These are phyloP conservation scores for Alloteropsis semialata DNA, from an alignment of 176 grass and related monocot species.

Conservation along the genomic window DNA sequence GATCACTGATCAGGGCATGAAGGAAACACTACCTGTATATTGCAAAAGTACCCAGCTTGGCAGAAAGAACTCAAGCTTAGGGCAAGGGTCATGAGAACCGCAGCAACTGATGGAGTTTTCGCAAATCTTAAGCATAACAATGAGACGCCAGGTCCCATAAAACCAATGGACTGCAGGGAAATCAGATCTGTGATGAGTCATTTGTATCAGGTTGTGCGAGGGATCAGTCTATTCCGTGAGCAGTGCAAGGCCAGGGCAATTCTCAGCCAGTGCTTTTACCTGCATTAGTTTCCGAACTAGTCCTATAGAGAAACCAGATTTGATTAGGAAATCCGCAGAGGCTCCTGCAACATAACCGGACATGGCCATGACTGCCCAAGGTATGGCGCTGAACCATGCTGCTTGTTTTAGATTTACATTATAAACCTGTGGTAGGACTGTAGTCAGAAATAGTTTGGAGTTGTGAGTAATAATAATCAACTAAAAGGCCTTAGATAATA, in stretches of 20 bases:
- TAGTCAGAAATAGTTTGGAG: constrained; percentile 12
- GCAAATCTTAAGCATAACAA: constrained; percentile 79
- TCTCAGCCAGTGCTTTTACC: constrained; percentile 34
- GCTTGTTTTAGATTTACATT: constrained; percentile 96
- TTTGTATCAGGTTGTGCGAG: constrained; percentile 6
- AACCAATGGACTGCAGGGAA: constrained; percentile 80
- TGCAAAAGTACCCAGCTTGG: constrained; percentile 92
- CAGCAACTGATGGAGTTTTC: constrained; percentile 60
- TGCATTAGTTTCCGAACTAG: constrained; percentile 86
- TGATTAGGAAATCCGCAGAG: constrained; percentile 85
- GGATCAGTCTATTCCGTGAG: neutral
- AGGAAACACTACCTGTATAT: constrained; percentile 67
- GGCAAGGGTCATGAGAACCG: constrained; percentile 72
- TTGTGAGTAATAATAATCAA: neutral
- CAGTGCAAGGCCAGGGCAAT: neutral
- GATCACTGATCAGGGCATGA: constrained; percentile 11
- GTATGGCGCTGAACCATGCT: constrained; percentile 98
- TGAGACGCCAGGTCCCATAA: constrained; percentile 70
- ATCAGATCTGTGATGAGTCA: neutral
- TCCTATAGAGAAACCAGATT: constrained; percentile 50
- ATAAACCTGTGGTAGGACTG: constrained; percentile 66
- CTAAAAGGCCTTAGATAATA: constrained; percentile 13
- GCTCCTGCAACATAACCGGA: constrained; percentile 92
- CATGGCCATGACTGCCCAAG: constrained; percentile 88
- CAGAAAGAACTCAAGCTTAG: constrained; percentile 90